A percentile compares a stretch with the other conserved stretches of the same genome.
phyloP scores from a whole-genome alignment of 108 stramenopile genomes.

The Nitzschia putrida region DNA sequence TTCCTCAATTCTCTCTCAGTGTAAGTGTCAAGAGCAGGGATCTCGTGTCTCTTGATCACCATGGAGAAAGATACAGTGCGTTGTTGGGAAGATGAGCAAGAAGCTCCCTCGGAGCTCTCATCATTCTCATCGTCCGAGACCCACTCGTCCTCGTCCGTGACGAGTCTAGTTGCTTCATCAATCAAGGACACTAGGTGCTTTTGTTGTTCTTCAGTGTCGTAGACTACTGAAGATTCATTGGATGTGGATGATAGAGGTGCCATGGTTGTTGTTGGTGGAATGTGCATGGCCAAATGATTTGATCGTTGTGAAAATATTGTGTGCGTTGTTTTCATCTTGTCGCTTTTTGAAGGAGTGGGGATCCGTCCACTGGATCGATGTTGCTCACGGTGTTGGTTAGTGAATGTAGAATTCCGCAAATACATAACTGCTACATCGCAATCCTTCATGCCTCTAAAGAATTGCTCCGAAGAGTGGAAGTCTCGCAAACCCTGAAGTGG shows the following conservation, averaged over 20 bases:
- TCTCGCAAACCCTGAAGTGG: too few relatives aligned
- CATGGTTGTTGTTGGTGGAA: slow-evolving; percentile 3
- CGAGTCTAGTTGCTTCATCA: slow-evolving; percentile 7
- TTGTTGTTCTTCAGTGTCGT: background rate
- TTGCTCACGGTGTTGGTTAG: too few relatives aligned
- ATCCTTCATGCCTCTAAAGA: too few relatives aligned
- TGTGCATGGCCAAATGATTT: background rate
- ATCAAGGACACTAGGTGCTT: background rate
- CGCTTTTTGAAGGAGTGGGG: too few relatives aligned
- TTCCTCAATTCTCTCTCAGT: slow-evolving; percentile 19
- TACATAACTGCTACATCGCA: too few relatives aligned
- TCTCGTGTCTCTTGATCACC: background rate
- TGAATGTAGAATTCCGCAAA: too few relatives aligned
- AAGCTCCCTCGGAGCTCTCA: slow-evolving; percentile 1
- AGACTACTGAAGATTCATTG: background rate
- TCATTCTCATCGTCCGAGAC: slow-evolving; percentile 1
- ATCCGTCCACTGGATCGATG: too few relatives aligned
- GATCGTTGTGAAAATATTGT: too few relatives aligned
- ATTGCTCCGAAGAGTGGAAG: too few relatives aligned
- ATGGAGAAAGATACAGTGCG: slow-evolving; percentile 11
- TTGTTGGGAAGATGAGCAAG: slow-evolving; percentile 5
- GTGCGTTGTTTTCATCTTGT: too few relatives aligned
- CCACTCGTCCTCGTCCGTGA: background rate
- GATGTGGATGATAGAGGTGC: background rate
- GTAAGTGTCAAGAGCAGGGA: slow-evolving; percentile 16